A percentile compares a stretch with the other conserved stretches of the same genome.
These are phyloP conservation scores for Adansonia madagascariensis DNA, from an alignment of 441 rosid species.

Conservation along the genomic window DNA sequence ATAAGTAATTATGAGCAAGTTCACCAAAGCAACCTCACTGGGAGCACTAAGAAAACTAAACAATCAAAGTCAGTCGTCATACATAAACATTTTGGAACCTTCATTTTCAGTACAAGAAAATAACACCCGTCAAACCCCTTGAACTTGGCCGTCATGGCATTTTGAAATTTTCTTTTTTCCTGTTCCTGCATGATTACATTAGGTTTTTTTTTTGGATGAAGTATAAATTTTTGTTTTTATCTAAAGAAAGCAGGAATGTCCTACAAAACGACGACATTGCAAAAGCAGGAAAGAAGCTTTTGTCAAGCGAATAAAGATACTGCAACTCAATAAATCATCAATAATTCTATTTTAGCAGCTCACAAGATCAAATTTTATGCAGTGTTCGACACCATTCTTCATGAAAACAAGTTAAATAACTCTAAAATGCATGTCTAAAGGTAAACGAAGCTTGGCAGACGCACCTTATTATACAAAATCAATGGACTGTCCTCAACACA, in stretches of 20 bases:
- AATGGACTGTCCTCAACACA: no score
- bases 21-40: not conserved
- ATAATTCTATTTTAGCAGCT: no score
- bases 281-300: not conserved
- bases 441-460: not conserved
- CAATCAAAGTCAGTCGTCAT: slow-evolving; percentile 2
- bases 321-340: not conserved
- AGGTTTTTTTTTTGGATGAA: not conserved
- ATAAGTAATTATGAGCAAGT: slow-evolving; percentile 11
- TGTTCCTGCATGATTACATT: not conserved
- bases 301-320: not conserved
- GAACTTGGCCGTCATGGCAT: not conserved
- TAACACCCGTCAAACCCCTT: not conserved
- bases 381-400: no score
- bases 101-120: not conserved
- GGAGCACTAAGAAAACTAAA: slow-evolving; percentile 8
- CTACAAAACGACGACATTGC: not conserved
- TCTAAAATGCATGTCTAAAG: not conserved
- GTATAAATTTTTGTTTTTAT: not conserved
- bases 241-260: not conserved
- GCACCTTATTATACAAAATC: no score
- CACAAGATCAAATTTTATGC: no score
- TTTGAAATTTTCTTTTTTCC: not conserved
- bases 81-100: slow-evolving; percentile 2
- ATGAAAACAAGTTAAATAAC: no score